Base-by-base conservation (phyloP, 148 eudicot species). In the Fagopyrum tataricum region DNA sequence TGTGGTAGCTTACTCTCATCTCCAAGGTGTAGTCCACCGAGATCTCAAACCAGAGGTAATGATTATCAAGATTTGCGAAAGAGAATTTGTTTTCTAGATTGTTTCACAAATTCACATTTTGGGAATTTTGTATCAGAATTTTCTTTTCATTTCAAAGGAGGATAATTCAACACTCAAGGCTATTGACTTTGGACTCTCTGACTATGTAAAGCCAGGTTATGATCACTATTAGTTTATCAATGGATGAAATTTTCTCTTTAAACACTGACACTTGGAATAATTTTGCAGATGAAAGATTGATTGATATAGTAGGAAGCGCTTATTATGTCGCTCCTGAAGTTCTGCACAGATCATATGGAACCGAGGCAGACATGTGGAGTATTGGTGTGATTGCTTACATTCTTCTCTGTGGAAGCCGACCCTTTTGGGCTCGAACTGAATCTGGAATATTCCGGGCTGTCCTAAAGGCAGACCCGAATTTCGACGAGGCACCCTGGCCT, bases 281-380 rank as follows among this genome's bases (percentile, higher is more conserved):
- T 64, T 64, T 64, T 77, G 77, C 97, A 94, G 98, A 94, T 78
- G 98, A 91, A 76, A 86, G 96, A 80, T 78, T 94, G 81, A 94
- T 91, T 70, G 98, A 94, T 79, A 94, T 94, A 67, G 98, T 94
- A 7, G 98, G 98, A 78, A 93, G 98, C 82, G 98, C 98, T 67
- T 93, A 91, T 74, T 93, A 93, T 71, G 98, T 93, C 53, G 98
- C 98, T 71, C 98, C 98, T 66, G 98, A 93, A 78, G 98, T 93
- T 79, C 85, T 94, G 79, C 98, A 94, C 66, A 82, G 98, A 79
- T 90, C 97, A 8, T 94, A 94, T 72, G 98, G 98, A 70, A 91
- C 98, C 10, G 98, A 94, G 77, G 98, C 97, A 64, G 98, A 94
- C 77, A 94, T 94, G 98, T 91, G 98, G 98, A 94, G 98, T 79